These are phyloP conservation scores for Aspergillus terreus DNA, from an alignment of 2,329 filamentous ascomycete species.

Conservation along the genomic window DNA sequence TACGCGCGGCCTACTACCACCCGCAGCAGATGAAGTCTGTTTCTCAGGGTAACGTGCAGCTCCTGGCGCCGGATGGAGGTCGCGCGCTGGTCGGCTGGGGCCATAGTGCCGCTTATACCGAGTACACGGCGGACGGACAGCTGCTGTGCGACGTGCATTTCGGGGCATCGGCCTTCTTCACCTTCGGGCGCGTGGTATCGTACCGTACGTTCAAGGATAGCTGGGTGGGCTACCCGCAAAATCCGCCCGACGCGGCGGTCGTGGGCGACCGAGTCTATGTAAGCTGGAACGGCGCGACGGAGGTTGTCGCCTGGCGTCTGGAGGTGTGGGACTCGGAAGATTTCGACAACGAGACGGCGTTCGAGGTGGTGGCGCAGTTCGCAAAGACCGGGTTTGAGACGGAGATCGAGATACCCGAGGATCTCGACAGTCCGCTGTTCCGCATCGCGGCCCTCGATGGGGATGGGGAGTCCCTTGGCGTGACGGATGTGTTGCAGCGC, in stretches of 20 bases:
- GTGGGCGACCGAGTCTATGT: slow-evolving; percentile 32
- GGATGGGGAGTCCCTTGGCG: slow-evolving; percentile 13
- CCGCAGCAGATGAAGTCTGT: slow-evolving; percentile 34
- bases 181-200: slow-evolving; percentile 42
- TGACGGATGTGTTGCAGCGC: slow-evolving; percentile 14
- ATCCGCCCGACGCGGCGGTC: slow-evolving; percentile 22
- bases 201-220: slow-evolving; percentile 54
- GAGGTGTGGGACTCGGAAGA: slow-evolving; percentile 15
- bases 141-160: slow-evolving; percentile 53
- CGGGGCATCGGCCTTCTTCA: slow-evolving; percentile 31
- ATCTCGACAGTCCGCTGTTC: slow-evolving; percentile 10
- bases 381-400: slow-evolving; percentile 32
- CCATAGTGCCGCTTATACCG: slow-evolving; percentile 47
- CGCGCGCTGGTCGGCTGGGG: slow-evolving; percentile 51
- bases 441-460: slow-evolving; percentile 19
- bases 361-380: slow-evolving; percentile 12
- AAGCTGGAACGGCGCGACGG: slow-evolving; percentile 48
- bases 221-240: slow-evolving; percentile 51
- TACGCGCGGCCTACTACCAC: slow-evolving; percentile 37
- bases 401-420: slow-evolving; percentile 17
- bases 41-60: slow-evolving; percentile 43
- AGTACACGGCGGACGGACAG: slow-evolving; percentile 49
- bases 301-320: slow-evolving; percentile 31
- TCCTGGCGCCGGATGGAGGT: slow-evolving; percentile 34
- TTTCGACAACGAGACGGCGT: slow-evolving; percentile 9